These are phyloP conservation scores for Gardenia jasminoides DNA, from an alignment of 257 asterid species.

Conservation along the genomic window DNA sequence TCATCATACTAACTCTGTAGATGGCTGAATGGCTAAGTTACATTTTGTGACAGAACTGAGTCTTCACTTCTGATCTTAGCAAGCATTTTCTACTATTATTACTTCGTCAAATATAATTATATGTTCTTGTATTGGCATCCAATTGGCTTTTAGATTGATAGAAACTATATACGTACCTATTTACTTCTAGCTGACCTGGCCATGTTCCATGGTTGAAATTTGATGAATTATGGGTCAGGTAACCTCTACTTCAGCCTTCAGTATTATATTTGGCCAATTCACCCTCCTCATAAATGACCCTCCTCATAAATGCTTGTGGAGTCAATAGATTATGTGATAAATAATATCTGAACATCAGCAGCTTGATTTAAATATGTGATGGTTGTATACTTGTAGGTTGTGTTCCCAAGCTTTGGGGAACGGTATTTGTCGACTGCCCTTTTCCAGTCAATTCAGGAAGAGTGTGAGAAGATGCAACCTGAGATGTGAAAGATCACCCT, in stretches of 20 bases:
- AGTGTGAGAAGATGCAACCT: slow-evolving; percentile 83
- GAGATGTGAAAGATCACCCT: slow-evolving; percentile 41
- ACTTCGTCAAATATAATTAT: neutral
- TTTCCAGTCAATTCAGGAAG: slow-evolving; percentile 90
- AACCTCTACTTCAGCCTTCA: neutral
- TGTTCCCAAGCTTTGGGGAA: slow-evolving; percentile 96
- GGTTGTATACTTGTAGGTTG: slow-evolving; percentile 49
- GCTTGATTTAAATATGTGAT: slow-evolving; percentile 5
- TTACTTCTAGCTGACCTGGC: neutral
- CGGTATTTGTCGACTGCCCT: slow-evolving; percentile 84
- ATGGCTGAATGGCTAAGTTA: neutral
- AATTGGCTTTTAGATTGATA: neutral
- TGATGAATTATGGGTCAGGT: neutral
- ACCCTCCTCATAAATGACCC: neutral
- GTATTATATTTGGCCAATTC: neutral
- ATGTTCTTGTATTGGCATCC: neutral
- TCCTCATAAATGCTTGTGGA: neutral
- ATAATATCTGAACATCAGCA: neutral
- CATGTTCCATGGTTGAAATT: neutral
- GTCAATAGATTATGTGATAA: neutral
- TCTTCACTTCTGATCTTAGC: neutral
- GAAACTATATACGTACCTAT: neutral
- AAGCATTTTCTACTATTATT: neutral
- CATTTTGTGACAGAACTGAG: neutral
- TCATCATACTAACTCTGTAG: neutral